Evolutionary conservation across 352 stramenopile genomes (phyloP), one percentile per base, ranked within the genome.

Genomic region (Pythium angustatum): DNA sequence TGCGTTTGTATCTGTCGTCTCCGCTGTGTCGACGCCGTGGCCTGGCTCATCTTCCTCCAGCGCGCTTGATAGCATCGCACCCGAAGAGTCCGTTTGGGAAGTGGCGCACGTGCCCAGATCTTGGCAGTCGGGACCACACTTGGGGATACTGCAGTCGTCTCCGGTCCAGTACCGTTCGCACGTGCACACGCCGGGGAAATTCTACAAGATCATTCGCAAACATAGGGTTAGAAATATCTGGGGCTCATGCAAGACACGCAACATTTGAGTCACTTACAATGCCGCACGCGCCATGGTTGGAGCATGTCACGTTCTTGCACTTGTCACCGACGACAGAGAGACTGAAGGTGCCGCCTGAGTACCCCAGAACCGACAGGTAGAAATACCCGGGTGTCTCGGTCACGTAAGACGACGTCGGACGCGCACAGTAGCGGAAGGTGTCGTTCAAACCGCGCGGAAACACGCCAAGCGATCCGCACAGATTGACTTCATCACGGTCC

Each of bases 151-250:
- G 55, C 86, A 94, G 52, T 89, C 81, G 9, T 90, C 79, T 0
- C 82, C 86, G 22, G 73, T 87, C 83, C 82, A 94, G 45, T 88
- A 90, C 10, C 79, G 80, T 62, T 91, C 68, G 53, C 85, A 94
- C 6, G 66, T 78, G 43, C 84, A 94, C 0, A 93, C 71, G 22
- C 84, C 86, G 22, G 81, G 76, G 31, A 74, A 86, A 44, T 87
- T 76, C 62, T 82, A 62, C 28, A 55, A n/a, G n/a, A n/a, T n/a
- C n/a, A n/a, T n/a, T n/a, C n/a, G n/a, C n/a, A n/a, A n/a, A n/a
- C n/a, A n/a, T n/a, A n/a, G n/a, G n/a, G n/a, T n/a, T n/a, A n/a
- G n/a, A n/a, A n/a, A n/a, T n/a, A n/a, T n/a, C n/a, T n/a, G n/a
- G n/a, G n/a, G n/a, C n/a, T n/a, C n/a, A n/a, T n/a, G n/a, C n/a